Evolutionary conservation across 371 early-diverging fungal species (phyloP), one percentile per base, ranked within the genome.

Genomic region (Mucor sp.): DNA sequence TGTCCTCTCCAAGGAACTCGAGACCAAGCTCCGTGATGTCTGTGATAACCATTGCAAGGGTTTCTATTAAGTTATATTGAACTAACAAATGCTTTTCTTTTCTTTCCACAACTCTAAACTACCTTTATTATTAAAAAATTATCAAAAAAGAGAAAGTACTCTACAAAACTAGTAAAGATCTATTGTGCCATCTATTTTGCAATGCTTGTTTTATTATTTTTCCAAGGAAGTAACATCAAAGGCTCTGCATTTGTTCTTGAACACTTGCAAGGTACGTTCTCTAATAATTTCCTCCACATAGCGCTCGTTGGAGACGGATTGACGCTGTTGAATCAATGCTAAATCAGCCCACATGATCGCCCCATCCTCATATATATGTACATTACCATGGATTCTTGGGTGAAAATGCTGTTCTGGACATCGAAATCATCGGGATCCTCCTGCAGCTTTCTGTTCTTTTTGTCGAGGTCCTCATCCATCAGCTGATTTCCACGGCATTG

Each of bases 41-140:
- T 87, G 91, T 71, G 83, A 84, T 65, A 90, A 88, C 83, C 96
- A 95, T 83, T 84, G 87, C 85, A 94, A 94, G 91, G 82, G 89
- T 72, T 97, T 97, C 81, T 69, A 87, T 74, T 88, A 87, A 79
- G 33, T 48, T 55, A 27, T 6, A 11, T 55, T 55, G 28, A 28
- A 15, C 27, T 55, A 37, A 37, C 37, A 37, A 37, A 14, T 27
- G 19, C 28, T 23, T 55, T 47, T 47, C 17, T n/a, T 47, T 47
- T 47, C 48, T 47, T 23, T 47, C 23, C 23, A 21, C n/a, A 37
- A 37, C 37, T 37, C 37, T n/a, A 53, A 53, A 25, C 53, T 53
- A 27, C 19, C 23, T 44, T 44, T 44, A 44, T 44, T 37, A 37
- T 37, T 37, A 37, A 37, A 37, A 37, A 44, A 7, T 44, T 19